Base-by-base conservation (phyloP, 2,329 filamentous ascomycete genomes). In the Pseudopithomyces chartarum region DNA sequence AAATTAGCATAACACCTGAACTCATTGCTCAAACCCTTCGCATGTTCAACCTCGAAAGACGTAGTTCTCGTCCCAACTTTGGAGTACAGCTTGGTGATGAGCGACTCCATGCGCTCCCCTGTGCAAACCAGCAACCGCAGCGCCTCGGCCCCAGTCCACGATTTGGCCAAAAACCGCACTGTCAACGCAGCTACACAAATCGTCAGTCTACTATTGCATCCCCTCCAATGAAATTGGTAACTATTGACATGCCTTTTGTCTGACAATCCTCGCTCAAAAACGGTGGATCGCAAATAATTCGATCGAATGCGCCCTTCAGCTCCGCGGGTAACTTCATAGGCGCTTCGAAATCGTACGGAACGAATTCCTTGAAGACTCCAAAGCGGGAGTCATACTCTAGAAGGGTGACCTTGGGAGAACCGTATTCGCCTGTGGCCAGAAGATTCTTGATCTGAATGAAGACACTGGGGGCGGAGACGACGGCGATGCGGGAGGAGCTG, bases 1-100 rank as follows among this genome's bases (percentile, higher is more conserved):
- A 91, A 93, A 69, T 91, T 93, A 22, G 90, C 85, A 68, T 91
- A 94, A 73, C 89, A 92, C 68, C 85, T 84, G 71, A 92, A 95
- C 74, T 92, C 89, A 68, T 95, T 95, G 74, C 89, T 90, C 57
- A 95, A 76, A 0, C 89, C 89, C 59, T 86, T 85, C n/a, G 84
- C 82, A 68, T 94, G 91, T 60, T 82, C 79, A 3, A 88, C 87
- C 66, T 88, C 84, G 69, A 87, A 92, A 0, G 83, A 85, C 0
- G 90, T 93, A 4, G 87, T 87, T 52, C 73, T 78, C 26, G 89
- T 76, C 1, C 87, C 87, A 33, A 86, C 78, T 43, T 85, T 81
- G 45, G 79, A 78, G 73, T 93, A 93, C n/a, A 94, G 78, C 71
- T 85, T 89, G 52, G 74, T 61, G 15, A 92, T 81, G 13, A 92